Percentiles rank a stretch among this genome's conserved stretches.
Conservation (phyloP, 1,284 basidiomycete species). For the Puccinia coronata region DNA sequence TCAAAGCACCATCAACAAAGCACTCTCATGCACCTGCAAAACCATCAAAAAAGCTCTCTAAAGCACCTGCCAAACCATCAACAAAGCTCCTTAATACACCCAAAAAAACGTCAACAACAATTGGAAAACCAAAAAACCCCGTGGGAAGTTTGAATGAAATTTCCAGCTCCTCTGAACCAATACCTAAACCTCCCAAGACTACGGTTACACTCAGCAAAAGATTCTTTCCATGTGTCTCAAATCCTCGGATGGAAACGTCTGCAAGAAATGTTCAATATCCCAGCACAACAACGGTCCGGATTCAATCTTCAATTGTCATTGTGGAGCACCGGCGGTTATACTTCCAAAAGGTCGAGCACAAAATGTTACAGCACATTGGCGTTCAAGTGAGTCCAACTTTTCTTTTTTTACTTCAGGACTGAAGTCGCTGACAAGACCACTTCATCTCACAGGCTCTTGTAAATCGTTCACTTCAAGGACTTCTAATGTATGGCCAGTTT, state of each 20-base stretch:
- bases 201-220: no score
- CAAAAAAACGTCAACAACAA: no score
- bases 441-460: constrained; percentile 1
- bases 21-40: no score
- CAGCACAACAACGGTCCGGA: neutral
- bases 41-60: no score
- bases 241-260: neutral
- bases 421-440: no score
- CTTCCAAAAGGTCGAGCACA: constrained; percentile 17
- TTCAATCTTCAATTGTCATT: constrained; percentile 16
- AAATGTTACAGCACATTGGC: constrained; percentile 20
- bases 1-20: neutral
- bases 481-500: neutral
- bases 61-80: no score
- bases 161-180: no score
- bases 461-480: neutral
- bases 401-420: neutral
- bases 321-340: constrained; percentile 11
- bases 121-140: no score
- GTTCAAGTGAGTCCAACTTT: neutral
- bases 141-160: no score
- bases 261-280: neutral
- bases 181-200: no score
- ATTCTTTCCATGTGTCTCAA: neutral
- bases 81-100: no score